Evolutionary conservation across 2,329 filamentous ascomycete genomes (phyloP), one percentile per base, ranked within the genome.

Genomic region (Zalaria sp.): DNA sequence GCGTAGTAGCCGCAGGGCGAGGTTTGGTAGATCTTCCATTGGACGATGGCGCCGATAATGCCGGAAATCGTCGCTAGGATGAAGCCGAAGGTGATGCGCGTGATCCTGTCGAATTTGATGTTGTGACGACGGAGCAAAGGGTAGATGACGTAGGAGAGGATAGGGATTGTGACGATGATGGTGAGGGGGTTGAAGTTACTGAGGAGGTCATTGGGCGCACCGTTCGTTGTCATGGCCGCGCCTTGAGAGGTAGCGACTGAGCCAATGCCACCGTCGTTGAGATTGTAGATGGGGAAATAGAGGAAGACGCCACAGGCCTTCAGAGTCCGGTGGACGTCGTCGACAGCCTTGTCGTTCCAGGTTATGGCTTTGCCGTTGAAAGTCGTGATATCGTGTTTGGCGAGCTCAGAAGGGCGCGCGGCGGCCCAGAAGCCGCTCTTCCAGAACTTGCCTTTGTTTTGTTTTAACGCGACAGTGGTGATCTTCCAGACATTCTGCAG

Each of bases 331-430:
- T 79, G 79, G 36, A 85, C 65, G 53, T 85, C 81, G 4, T 82
- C 78, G 35, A 85, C 66, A 49, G 84, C 84, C 49, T 71, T 66
- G 51, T 83, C 78, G 42, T 80, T 71, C 77, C 79, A 85, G 1
- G 64, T 39, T 8, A 51, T 42, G 5, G 47, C 39, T 36, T 51
- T 48, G 18, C 42, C 38, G 26, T 41, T 39, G 37, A 46, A 34
- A 3, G 49, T 50, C 8, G 39, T 7, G 38, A 51, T 48, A 38
- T 34, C 44, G 5, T 41, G 38, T n/a, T 47, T 51, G 25, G 49
- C 46, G 31, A 56, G 49, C 43, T 49, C 50, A 3, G 48, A 50
- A 9, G 53, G 53, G 43, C 52, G 54, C 3, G 50, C 53, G 8
- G 46, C 43, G 10, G 55, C 50, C 52, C 52, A 56, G 41, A 47